Conservation (phyloP, 1,284 basidiomycete species). For the Erythrobasidium hasegawianum region DNA sequence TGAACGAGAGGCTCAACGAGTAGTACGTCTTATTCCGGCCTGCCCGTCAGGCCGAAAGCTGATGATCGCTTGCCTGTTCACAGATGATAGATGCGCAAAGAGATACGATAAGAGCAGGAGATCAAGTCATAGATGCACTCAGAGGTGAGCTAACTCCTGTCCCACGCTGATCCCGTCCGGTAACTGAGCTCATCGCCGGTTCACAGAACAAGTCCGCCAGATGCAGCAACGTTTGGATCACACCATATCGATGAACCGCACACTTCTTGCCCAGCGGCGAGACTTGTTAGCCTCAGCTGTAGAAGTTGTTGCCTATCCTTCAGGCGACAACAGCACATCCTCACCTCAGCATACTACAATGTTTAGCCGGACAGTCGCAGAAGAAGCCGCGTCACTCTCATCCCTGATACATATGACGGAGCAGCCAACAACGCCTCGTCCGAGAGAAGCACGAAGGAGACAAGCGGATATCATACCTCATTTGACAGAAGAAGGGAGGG, state of each 20-base stretch:
- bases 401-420: not conserved
- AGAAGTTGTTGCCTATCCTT: no score
- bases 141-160: not conserved
- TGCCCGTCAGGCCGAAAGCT: not conserved
- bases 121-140: not conserved
- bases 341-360: not conserved
- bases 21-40: no score
- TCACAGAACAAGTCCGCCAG: not conserved
- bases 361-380: not conserved
- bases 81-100: conserved; percentile 8
- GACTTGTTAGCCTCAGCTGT: not conserved
- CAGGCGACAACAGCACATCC: no score
- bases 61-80: not conserved
- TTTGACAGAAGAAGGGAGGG: not conserved
- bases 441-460: not conserved
- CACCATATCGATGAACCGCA: not conserved
- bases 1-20: not conserved
- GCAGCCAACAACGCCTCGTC: not conserved
- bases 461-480: not conserved
- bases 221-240: not conserved
- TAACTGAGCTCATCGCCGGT: not conserved
- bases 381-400: not conserved
- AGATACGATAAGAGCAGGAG: not conserved
- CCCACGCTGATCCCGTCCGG: no score
- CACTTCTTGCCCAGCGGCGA: not conserved